Percentiles rank a stretch among this genome's conserved stretches.
These are phyloP conservation scores for Colletotrichum horii DNA, from an alignment of 2,329 filamentous ascomycete species.

Conservation along the genomic window DNA sequence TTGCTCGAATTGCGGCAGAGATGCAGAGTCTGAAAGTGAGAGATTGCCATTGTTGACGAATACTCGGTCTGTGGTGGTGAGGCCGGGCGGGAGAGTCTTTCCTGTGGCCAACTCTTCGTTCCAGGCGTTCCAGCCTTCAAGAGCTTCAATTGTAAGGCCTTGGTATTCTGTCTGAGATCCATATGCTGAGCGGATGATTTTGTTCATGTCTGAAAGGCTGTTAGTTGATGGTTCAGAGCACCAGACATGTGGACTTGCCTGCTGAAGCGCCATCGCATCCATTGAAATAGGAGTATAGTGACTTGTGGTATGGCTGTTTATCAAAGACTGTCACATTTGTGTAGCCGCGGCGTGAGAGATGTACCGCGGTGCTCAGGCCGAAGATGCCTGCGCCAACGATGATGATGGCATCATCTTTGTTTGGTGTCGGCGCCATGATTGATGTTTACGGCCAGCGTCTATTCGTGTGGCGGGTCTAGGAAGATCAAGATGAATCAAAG, in stretches of 20 bases:
- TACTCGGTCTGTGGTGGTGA: slow-evolving; percentile 38
- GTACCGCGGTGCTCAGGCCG: slow-evolving; percentile 31
- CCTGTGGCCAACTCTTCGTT: slow-evolving; percentile 41
- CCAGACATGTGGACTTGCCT: slow-evolving; percentile 26
- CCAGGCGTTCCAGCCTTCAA: slow-evolving; percentile 48
- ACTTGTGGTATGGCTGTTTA: slow-evolving; percentile 45
- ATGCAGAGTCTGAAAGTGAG: slow-evolving; percentile 26
- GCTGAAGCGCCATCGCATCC: slow-evolving; percentile 51
- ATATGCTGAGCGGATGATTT: slow-evolving; percentile 47
- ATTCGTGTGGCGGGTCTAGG: rapidly evolving
- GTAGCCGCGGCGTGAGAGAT: slow-evolving; percentile 45
- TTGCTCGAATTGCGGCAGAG: slow-evolving; percentile 37
- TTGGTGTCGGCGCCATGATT: not conserved
- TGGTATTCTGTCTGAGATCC: slow-evolving; percentile 51
- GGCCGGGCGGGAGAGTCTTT: slow-evolving; percentile 36
- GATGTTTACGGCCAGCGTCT: not conserved
- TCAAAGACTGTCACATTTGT: slow-evolving; percentile 53
- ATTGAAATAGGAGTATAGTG: slow-evolving; percentile 42
- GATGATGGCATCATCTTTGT: slow-evolving; percentile 25
- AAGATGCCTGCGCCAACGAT: slow-evolving; percentile 35
- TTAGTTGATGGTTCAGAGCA: not conserved
- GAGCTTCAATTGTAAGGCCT: slow-evolving; percentile 46
- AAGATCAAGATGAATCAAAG: not conserved
- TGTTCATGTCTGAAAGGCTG: slow-evolving; percentile 41
- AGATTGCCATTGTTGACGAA: slow-evolving; percentile 44